Percentiles rank a stretch among this genome's conserved stretches.
Evolutionary conservation across 306 rosid genomes (phyloP).

Genomic region (Elaeagnus macrophylla): DNA sequence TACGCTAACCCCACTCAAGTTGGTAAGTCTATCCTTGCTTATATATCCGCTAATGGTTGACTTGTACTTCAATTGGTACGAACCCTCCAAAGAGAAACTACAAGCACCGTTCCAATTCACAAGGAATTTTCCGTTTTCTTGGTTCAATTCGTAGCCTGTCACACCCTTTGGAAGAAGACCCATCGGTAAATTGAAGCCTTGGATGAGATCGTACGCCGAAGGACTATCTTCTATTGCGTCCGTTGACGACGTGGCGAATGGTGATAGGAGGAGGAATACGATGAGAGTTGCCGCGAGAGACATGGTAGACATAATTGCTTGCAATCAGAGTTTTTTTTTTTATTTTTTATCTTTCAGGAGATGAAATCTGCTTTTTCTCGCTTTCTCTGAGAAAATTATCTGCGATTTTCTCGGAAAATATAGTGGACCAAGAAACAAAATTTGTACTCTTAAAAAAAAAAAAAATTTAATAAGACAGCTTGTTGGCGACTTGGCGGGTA

Average conservation of each 20-base stretch:
- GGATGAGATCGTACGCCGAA: constrained; percentile 52
- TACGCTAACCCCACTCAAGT: constrained; percentile 58
- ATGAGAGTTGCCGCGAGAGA: constrained; percentile 16
- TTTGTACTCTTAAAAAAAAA: too few species aligned
- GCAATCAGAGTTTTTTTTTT: not conserved
- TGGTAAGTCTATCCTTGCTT: constrained; percentile 37
- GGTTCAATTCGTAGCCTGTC: constrained; percentile 38
- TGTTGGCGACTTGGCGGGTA: too few species aligned
- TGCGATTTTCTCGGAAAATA: too few species aligned
- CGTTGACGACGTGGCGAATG: constrained; percentile 16
- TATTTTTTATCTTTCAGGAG: too few species aligned
- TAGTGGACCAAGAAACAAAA: too few species aligned
- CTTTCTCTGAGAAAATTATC: too few species aligned
- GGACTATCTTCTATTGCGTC: not conserved
- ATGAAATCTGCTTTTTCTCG: too few species aligned
- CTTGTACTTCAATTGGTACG: constrained; percentile 53
- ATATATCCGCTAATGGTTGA: constrained; percentile 55
- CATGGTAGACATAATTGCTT: constrained; percentile 9
- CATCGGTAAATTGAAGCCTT: constrained; percentile 42
- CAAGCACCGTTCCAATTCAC: constrained; percentile 54
- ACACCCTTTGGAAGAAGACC: constrained; percentile 73
- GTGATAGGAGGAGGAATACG: constrained; percentile 24
- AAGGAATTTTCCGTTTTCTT: constrained; percentile 36
- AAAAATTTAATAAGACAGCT: too few species aligned
- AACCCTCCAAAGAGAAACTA: constrained; percentile 62